Evolutionary conservation across 2,329 filamentous ascomycete genomes (phyloP).

Genomic region (Apiospora aurea): DNA sequence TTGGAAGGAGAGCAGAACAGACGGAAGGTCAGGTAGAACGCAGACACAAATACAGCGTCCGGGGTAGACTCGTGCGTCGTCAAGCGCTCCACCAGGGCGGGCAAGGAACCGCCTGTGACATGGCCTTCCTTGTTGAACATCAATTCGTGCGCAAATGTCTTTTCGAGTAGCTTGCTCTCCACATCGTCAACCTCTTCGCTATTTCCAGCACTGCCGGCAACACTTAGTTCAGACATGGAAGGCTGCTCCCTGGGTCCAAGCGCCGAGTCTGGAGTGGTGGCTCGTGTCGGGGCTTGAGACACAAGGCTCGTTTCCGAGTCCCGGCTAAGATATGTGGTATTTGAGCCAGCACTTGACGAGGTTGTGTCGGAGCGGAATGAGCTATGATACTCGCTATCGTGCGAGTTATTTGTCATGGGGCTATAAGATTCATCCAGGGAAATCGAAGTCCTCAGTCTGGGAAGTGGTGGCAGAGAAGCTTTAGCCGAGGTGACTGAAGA

Average conservation of each 20-base stretch:
- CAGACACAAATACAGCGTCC: slow-evolving; percentile 88
- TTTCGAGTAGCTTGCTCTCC: slow-evolving; percentile 86
- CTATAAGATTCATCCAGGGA: slow-evolving; percentile 57
- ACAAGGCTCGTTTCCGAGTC: slow-evolving; percentile 82
- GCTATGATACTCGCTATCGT: slow-evolving; percentile 58
- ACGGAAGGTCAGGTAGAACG: slow-evolving; percentile 96
- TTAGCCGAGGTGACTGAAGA: slow-evolving; percentile 58
- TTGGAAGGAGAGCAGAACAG: slow-evolving; percentile 85
- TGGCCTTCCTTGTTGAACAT: slow-evolving; percentile 94
- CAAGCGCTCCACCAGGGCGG: slow-evolving; percentile 90
- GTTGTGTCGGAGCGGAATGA: slow-evolving; percentile 72
- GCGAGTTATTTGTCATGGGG: slow-evolving; percentile 52
- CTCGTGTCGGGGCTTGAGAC: slow-evolving; percentile 84
- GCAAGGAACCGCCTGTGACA: slow-evolving; percentile 89
- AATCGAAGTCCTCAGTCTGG: slow-evolving; percentile 61
- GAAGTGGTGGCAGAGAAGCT: slow-evolving; percentile 61
- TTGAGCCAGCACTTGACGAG: slow-evolving; percentile 73
- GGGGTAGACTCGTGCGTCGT: slow-evolving; percentile 93
- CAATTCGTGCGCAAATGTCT: slow-evolving; percentile 89
- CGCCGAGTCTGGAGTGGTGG: slow-evolving; percentile 80
- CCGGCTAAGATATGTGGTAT: slow-evolving; percentile 78
- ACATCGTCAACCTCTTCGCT: slow-evolving; percentile 80
- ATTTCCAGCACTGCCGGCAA: slow-evolving; percentile 68
- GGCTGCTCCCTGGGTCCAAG: slow-evolving; percentile 63
- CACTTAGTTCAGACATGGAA: slow-evolving; percentile 73